Percentiles rank a stretch among this genome's conserved stretches.
phyloP scores from a whole-genome alignment of 106 monocot genomes.

The Amphibolis antarctica region DNA sequence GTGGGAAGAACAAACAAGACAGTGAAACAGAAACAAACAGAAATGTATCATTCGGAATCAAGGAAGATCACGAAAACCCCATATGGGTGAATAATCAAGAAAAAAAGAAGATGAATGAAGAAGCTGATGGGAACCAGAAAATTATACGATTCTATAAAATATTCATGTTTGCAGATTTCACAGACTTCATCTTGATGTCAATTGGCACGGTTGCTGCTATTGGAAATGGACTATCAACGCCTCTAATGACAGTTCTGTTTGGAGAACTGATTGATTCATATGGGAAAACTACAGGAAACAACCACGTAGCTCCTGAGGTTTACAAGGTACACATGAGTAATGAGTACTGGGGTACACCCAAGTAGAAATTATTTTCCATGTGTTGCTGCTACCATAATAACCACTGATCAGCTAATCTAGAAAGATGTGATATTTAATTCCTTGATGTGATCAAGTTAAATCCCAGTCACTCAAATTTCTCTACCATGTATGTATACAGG shows the following conservation, averaged over 20 bases:
- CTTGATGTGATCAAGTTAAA: too few relatives aligned
- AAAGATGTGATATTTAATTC: too few relatives aligned
- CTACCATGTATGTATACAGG: conserved; percentile 9
- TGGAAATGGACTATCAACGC: conserved; percentile 32
- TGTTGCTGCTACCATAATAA: too few relatives aligned
- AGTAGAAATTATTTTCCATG: too few relatives aligned
- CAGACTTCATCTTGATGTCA: conserved; percentile 28
- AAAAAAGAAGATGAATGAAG: background rate
- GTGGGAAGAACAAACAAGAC: too few relatives aligned
- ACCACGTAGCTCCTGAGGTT: conserved; percentile 30
- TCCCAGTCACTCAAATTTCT: background rate
- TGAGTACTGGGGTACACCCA: too few relatives aligned
- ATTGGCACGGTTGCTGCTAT: conserved; percentile 27
- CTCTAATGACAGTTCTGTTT: conserved; percentile 38
- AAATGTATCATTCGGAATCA: too few relatives aligned
- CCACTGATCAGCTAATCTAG: too few relatives aligned
- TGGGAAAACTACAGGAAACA: conserved; percentile 18
- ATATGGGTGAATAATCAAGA: too few relatives aligned
- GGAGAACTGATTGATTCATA: conserved; percentile 40
- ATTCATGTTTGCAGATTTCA: conserved; percentile 34
- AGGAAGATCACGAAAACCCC: too few relatives aligned
- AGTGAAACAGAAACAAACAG: too few relatives aligned
- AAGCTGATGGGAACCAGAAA: conserved; percentile 4
- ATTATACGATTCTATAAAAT: conserved; percentile 20
- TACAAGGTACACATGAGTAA: conserved; percentile 21